Evolutionary conservation across 495 filamentous ascomycete species (phyloP).

Genomic region (Daldinia childiae): DNA sequence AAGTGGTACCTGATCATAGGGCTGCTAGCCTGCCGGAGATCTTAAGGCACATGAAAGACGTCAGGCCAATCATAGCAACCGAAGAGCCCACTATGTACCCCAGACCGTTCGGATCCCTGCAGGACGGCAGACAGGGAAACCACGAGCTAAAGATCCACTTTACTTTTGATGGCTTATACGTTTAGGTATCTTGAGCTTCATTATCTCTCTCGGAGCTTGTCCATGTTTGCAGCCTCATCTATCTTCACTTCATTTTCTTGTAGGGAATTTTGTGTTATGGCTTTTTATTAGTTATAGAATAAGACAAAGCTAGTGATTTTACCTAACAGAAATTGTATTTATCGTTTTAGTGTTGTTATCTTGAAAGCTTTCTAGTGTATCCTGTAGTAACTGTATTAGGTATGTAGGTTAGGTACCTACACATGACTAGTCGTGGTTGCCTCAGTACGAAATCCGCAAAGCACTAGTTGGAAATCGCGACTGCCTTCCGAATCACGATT

Average conservation of each 20-base stretch:
- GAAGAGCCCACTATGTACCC: neutral
- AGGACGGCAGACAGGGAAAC: neutral
- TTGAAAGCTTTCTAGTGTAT: neutral
- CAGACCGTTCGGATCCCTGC: neutral
- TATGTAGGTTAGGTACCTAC: neutral
- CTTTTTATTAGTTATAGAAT: neutral
- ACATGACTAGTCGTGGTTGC: neutral
- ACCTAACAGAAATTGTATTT: neutral
- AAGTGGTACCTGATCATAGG: neutral
- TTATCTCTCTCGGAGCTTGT: neutral
- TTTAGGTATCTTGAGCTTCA: neutral
- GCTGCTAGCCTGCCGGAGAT: neutral
- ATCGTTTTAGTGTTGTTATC: neutral
- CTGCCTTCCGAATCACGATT: neutral
- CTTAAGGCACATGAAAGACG: neutral
- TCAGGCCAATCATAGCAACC: neutral
- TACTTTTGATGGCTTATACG: constrained; percentile 14
- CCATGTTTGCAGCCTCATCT: neutral
- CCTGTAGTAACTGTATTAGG: neutral
- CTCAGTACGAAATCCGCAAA: neutral
- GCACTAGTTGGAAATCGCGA: neutral
- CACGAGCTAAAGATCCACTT: neutral
- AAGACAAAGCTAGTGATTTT: neutral
- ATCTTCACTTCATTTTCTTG: neutral
- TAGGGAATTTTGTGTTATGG: neutral